Base-by-base conservation (phyloP, 2,329 filamentous ascomycete species). In the Ampelomyces quisqualis region DNA sequence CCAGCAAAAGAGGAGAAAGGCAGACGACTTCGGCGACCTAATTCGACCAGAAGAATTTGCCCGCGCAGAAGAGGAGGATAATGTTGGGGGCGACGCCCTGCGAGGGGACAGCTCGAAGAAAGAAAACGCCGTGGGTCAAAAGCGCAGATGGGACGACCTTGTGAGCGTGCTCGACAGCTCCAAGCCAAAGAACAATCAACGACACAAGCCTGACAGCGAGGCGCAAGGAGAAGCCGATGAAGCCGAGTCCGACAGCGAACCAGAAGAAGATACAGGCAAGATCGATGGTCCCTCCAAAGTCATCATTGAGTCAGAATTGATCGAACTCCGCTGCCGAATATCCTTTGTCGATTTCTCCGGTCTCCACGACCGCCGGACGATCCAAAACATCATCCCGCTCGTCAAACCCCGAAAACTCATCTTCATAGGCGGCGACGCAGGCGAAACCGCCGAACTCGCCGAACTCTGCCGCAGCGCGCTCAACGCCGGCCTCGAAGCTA, bases 371-470 rank as follows among this genome's bases (percentile, higher is more conserved):
- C 90, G 90, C 66, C 86, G 91, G 53, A 95, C 89, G 67, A 74
- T 98, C 34, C 88, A 91, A 68, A 96, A 96, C 84, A 73, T 98
- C 38, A 89, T 98, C 34, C 93, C 93, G 0, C 79, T 97, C 5
- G 95, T 98, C 53, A 85, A 90, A 59, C 93, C 93, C 5, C 84
- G 91, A 39, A 98, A 98, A 67, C 78, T 98, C 37, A 94, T 98
- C 49, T 77, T 98, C n/a, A 81, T 95, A 2, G 86, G 85, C 20
- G 93, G 93, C 19, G 84, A 80, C 59, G 76, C 79, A 47, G 80
- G 84, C 13, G 93, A 98, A 65, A 71, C 91, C 0, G 71, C 79
- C 41, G 75, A 81, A 2, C 77, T 97, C 15, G 90, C 91, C 2
- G 77, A 80, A 7, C 89, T 95, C 67, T 95, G 89, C 67, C 81